phyloP scores from a whole-genome alignment of 352 stramenopile species.

The Phytophthora niederhauseri region DNA sequence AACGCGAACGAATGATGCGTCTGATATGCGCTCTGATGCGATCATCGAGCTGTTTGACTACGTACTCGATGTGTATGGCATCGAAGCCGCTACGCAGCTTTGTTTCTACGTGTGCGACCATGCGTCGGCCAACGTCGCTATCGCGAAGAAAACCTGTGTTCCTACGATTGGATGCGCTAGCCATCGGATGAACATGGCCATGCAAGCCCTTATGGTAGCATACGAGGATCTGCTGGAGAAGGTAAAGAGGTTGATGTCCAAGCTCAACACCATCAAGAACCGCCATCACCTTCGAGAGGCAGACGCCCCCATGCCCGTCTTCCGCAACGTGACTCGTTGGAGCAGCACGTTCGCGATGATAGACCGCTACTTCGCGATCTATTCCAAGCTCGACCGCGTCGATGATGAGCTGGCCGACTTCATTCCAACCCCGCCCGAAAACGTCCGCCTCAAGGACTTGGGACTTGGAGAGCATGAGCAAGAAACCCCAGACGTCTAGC shows the following conservation, averaged over 20 bases:
- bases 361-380: constrained; percentile 5
- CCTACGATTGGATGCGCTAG: constrained; percentile 32
- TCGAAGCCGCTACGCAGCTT: constrained; percentile 12
- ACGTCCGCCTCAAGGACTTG: constrained; percentile 14
- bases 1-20: constrained; percentile 16
- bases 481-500: neutral
- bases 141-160: constrained; percentile 15
- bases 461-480: constrained; percentile 30
- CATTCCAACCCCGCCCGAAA: constrained; percentile 10
- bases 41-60: constrained; percentile 24
- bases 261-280: constrained; percentile 15
- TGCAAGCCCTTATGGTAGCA: constrained; percentile 4
- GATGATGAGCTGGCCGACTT: constrained; percentile 13
- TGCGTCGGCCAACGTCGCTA: constrained; percentile 16
- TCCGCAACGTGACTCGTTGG: constrained; percentile 19
- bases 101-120: constrained; percentile 27
- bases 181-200: constrained; percentile 21
- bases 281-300: neutral
- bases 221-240: neutral
- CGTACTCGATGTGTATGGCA: constrained; percentile 22
- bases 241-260: neutral
- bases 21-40: constrained; percentile 15
- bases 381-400: constrained; percentile 1
- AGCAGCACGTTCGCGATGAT: constrained; percentile 32
- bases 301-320: neutral